Conservation (phyloP, 257 asterid species). For the Lycium barbarum region DNA sequence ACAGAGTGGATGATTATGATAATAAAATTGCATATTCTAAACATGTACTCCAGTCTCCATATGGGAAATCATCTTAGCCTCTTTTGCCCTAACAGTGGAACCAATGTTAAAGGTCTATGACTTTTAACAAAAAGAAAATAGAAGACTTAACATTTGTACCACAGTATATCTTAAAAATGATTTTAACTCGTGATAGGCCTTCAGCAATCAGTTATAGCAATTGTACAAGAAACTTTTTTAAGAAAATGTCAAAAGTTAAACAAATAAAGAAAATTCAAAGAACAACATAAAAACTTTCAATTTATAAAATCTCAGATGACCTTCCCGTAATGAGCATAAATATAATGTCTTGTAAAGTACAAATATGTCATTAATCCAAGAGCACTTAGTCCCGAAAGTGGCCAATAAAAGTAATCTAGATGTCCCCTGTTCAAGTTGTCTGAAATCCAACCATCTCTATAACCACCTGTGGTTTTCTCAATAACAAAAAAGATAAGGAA, state of each 20-base stretch:
- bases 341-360: conserved; percentile 48
- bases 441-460: conserved; percentile 57
- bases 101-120: too few species aligned
- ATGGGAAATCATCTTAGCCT: too few species aligned
- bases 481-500: conserved; percentile 53
- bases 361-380: conserved; percentile 42
- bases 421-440: conserved; percentile 70
- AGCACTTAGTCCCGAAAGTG: conserved; percentile 52
- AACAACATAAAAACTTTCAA: neutral
- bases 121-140: too few species aligned
- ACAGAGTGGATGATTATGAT: neutral
- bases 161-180: too few species aligned
- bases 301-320: neutral
- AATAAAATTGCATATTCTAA: neutral
- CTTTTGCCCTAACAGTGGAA: too few species aligned
- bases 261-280: neutral
- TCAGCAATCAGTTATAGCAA: too few species aligned
- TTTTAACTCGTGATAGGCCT: too few species aligned
- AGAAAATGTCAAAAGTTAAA: too few species aligned
- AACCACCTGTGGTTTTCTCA: conserved; percentile 43
- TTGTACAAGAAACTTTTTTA: too few species aligned
- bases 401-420: conserved; percentile 75
- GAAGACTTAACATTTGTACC: too few species aligned
- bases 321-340: conserved; percentile 30
- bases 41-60: neutral